Evolutionary conservation across 345 rosid genomes (phyloP), one percentile per base, ranked within the genome.

Genomic region (Gossypium raimondii): DNA sequence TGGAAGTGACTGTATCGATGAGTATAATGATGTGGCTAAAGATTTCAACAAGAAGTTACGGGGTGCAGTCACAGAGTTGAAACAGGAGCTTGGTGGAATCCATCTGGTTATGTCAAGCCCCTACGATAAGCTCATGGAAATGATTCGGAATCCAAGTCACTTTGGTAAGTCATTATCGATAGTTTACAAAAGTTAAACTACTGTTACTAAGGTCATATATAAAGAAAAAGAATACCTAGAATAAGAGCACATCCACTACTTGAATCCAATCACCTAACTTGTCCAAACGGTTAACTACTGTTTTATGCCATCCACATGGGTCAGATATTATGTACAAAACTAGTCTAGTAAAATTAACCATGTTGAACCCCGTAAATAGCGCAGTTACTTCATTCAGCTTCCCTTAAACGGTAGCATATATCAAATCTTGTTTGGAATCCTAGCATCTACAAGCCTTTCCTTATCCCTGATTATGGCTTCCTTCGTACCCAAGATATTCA

Each of bases 21-120:
- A 93, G 81, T 88, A 88, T 76, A 89, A 93, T 64, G 62, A 58
- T 44, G 97, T 85, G 48, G 91, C 98, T 44, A 64, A 58, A 80
- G 85, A 86, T 11, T 93, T 88, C 82, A 93, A 91, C 75, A 70
- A 24, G 24, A 85, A 86, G 80, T 70, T 91, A 78, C 67, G 55
- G 34, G 76, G 45, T 7, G 44, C 79, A 77, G 83, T 80, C 41
- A 50, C 22, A 14, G 52, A 78, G 50, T 57, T 93, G 74, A 87
- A 84, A 76, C 80, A 22, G 44, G 82, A 87, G 29, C 92, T 88
- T 45, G 52, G 74, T 3, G 97, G 86, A 50, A 67, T 89, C 75
- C 82, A 73, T 48, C 72, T 85, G 0, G 84, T 88, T 70, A 76
- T 86, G 71, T 61, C 89, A 18, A 84, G 78, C 20, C 81, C 82